Conservation (phyloP, 768 basidiomycete species). For the Trametopsis cervina region DNA sequence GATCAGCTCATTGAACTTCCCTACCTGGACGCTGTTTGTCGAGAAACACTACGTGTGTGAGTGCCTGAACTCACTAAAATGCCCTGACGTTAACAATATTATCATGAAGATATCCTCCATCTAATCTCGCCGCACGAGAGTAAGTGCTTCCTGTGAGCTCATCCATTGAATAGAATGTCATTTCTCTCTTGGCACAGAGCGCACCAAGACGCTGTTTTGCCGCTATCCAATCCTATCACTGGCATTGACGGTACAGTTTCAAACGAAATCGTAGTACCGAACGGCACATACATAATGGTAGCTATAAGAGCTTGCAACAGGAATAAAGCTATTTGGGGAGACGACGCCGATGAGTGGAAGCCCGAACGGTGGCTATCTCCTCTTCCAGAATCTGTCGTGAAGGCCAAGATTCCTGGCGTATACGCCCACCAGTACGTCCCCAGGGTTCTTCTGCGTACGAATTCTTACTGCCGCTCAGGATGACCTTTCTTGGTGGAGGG, state of each 20-base stretch:
- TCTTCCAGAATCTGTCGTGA: constrained; percentile 4
- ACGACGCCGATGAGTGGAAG: constrained; percentile 44
- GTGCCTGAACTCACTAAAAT: background rate
- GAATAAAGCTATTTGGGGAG: constrained; percentile 49
- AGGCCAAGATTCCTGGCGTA: constrained; percentile 9
- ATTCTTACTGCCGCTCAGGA: constrained; percentile 1
- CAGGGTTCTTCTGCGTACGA: too few species aligned
- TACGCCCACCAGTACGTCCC: constrained; percentile 12
- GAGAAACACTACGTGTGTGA: constrained; percentile 20
- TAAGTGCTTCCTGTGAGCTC: background rate
- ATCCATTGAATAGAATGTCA: too few species aligned
- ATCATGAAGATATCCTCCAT: constrained; percentile 8
- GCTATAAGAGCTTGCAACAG: constrained; percentile 40
- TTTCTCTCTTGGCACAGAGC: constrained; percentile 22
- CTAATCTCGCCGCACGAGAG: constrained; percentile 5
- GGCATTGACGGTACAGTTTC: constrained; percentile 32
- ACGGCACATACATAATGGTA: constrained; percentile 36
- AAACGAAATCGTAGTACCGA: constrained; percentile 34
- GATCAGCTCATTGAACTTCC: constrained; percentile 21
- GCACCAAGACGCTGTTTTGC: constrained; percentile 46
- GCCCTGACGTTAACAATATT: background rate
- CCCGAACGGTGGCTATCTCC: constrained; percentile 53
- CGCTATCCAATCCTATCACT: constrained; percentile 38
- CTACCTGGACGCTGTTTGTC: constrained; percentile 24
- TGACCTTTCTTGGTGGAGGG: constrained; percentile 13